Conservation (phyloP, 768 basidiomycete genomes). For the Sarcodon aspratus region DNA sequence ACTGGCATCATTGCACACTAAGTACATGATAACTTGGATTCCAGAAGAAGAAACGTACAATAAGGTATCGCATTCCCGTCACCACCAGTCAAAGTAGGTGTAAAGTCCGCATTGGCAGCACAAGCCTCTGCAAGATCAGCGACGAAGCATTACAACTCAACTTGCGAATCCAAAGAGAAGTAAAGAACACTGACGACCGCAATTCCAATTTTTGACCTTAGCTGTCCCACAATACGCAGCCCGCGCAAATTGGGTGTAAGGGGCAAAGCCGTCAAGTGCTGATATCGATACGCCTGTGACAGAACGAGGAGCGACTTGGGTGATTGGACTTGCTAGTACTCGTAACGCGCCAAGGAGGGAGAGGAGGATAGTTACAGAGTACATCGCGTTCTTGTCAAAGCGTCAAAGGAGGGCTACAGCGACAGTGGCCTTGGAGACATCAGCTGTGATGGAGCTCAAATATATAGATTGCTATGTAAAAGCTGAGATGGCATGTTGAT, state of each 20-base stretch:
- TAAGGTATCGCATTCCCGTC: constrained; percentile 36
- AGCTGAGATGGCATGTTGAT: too few relatives aligned
- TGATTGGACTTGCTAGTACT: too few relatives aligned
- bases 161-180: not conserved
- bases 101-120: constrained; percentile 26
- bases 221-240: constrained; percentile 40
- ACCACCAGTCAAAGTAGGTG: constrained; percentile 32
- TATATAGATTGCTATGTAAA: too few relatives aligned
- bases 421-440: too few relatives aligned
- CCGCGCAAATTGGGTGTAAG: constrained; percentile 40
- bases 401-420: too few relatives aligned
- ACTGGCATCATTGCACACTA: constrained; percentile 16
- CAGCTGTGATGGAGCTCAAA: too few relatives aligned
- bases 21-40: too few relatives aligned
- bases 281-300: constrained; percentile 16
- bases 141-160: not conserved
- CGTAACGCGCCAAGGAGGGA: too few relatives aligned
- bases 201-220: constrained; percentile 28
- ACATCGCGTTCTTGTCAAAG: too few relatives aligned
- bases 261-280: constrained; percentile 26
- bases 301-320: too few relatives aligned
- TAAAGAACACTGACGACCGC: constrained; percentile 25
- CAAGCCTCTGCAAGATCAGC: constrained; percentile 24
- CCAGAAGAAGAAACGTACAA: constrained; percentile 20
- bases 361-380: too few relatives aligned